Evolutionary conservation across 129 eudicot genomes (phyloP).

Genomic region (Lactuca saligna): DNA sequence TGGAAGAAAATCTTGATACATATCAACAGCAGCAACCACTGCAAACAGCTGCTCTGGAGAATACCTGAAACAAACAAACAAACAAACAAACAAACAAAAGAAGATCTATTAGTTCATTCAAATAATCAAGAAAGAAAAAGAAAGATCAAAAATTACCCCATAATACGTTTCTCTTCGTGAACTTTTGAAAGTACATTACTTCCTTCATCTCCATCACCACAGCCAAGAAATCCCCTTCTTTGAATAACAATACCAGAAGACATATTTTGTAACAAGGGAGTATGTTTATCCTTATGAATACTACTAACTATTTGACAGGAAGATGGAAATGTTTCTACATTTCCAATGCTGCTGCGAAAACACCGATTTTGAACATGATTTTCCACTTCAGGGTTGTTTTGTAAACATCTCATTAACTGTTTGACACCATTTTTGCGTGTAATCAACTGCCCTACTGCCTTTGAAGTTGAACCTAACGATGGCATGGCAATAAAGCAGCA

Average conservation of each 20-base stretch:
- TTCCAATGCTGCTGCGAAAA: conserved; percentile 50
- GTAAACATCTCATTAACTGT: conserved; percentile 30
- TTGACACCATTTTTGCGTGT: conserved; percentile 36
- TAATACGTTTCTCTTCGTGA: conserved; percentile 60
- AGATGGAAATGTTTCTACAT: conserved; percentile 27
- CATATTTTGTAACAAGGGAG: conserved; percentile 15
- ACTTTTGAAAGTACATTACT: conserved; percentile 67
- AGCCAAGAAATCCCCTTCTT: conserved; percentile 72
- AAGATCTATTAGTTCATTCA: not conserved
- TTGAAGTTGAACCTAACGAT: conserved; percentile 52
- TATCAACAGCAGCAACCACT: conserved; percentile 96
- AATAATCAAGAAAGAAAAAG: not conserved
- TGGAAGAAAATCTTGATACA: conserved; percentile 92
- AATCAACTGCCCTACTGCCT: conserved; percentile 41
- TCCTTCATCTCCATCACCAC: conserved; percentile 89
- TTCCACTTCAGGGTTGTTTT: conserved; percentile 21
- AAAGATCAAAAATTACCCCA: conserved; percentile 46
- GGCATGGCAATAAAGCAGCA: conserved; percentile 41
- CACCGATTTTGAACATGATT: conserved; percentile 41
- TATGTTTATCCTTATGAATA: conserved; percentile 25
- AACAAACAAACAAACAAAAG: too few species aligned
- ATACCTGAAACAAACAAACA: conserved; percentile 47
- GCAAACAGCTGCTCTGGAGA: conserved; percentile 88
- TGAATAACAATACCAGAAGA: conserved; percentile 40
- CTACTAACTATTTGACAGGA: conserved; percentile 24